Base-by-base conservation (phyloP, 306 rosid genomes). In the Fragaria vesca region DNA sequence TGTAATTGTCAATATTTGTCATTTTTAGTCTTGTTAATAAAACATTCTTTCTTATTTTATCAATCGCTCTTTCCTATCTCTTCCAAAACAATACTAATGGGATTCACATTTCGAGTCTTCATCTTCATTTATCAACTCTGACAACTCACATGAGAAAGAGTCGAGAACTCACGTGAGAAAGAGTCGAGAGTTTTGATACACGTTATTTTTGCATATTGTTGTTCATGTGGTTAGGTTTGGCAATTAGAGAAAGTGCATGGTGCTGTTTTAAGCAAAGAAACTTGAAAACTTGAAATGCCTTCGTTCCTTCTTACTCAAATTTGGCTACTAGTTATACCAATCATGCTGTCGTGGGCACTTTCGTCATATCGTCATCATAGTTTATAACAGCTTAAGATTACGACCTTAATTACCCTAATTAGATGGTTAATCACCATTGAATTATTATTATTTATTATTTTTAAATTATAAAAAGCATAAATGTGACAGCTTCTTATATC, bases 401-500 rank as follows among this genome's bases (percentile, higher is more conserved):
- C 8, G 18, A 12, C 8, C 18, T 26, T 26, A 60, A 61, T 61
- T 13, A 12, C 38, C 7, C 0, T 5, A 24, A 24, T 58, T 58
- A 3, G 2, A 0, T 21, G 32, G 32, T 1, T 21, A 21, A 57
- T 57, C 32, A 21, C 63, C 13, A 3, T 24, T 3, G 2, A 24
- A 12, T 11, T 18, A n/a, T 0, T 20, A n/a, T 20, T 18, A 6
- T 2, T 20, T n/a, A n/a, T 12, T 1, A 21, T 10, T 28, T 15
- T 0, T 0, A 0, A 63, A 63, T 32, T 63, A 2, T 24, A 15
- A 32, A 63, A 16, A 5, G 69, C 1, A 32, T 63, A 6, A 62
- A 18, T 36, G 71, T 66, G 71, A 66, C 71, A 66, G 71, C 70
- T 36, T 65, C 69, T 30, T 16, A 16, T 63, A 32, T 65, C 5